These are phyloP conservation scores for Talaromyces proteolyticus DNA, from an alignment of 495 filamentous ascomycete genomes.

Conservation along the genomic window DNA sequence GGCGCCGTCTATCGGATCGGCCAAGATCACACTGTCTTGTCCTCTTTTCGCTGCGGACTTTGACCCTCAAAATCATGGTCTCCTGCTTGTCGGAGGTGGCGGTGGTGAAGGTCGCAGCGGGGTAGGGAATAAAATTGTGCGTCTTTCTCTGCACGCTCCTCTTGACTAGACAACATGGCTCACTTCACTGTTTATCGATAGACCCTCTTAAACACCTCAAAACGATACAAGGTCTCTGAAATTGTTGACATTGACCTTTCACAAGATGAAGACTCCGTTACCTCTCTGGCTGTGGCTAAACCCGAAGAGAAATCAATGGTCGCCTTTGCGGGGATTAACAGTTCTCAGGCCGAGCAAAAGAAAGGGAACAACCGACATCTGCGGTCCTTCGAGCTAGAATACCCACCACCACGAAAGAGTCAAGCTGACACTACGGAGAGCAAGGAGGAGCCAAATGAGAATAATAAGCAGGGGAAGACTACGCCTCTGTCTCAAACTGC, in stretches of 20 bases:
- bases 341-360: conserved; percentile 59
- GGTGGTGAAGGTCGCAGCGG: conserved; percentile 82
- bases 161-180: neutral
- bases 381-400: conserved; percentile 64
- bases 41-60: conserved; percentile 91
- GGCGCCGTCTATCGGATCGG: conserved; percentile 49
- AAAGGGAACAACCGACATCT: conserved; percentile 85
- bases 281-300: conserved; percentile 64
- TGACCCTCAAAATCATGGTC: conserved; percentile 68
- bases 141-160: conserved; percentile 15
- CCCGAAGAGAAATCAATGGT: conserved; percentile 48
- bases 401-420: conserved; percentile 26
- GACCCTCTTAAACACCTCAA: conserved; percentile 63
- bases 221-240: conserved; percentile 56
- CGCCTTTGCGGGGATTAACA: conserved; percentile 84
- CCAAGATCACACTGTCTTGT: conserved; percentile 71
- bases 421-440: conserved; percentile 12
- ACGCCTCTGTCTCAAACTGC: conserved; percentile 50
- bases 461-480: conserved; percentile 37
- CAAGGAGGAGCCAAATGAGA: conserved; percentile 19
- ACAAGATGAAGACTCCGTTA: conserved; percentile 87
- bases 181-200: conserved; percentile 15
- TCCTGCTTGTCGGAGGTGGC: conserved; percentile 82
- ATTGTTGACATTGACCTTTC: conserved; percentile 74
- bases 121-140: conserved; percentile 85